Conservation (phyloP, 805 yeast genomes). For the Metschnikowia proteae region DNA sequence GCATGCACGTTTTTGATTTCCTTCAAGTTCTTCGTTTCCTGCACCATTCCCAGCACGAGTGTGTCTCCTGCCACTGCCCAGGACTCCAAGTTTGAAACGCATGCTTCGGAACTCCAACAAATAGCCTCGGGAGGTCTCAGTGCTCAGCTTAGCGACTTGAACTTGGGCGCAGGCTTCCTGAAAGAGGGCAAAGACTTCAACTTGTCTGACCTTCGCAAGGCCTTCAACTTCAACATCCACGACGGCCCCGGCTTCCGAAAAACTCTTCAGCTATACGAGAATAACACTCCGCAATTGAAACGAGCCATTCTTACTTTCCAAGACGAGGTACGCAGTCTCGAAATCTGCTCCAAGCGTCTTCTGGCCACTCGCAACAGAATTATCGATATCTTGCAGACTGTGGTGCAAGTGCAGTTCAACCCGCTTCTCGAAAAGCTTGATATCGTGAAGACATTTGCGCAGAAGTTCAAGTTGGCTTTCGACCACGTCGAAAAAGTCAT, state of each 20-base stretch:
- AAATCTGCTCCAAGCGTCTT: constrained; percentile 23
- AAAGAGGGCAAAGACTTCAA: constrained; percentile 6
- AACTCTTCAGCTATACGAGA: constrained; percentile 30
- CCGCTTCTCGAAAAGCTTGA: constrained; percentile 22
- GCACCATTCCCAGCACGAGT: background rate
- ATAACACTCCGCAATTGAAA: constrained; percentile 26
- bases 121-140: background rate
- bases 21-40: constrained; percentile 8
- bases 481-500: constrained; percentile 33
- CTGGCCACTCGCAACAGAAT: constrained; percentile 18
- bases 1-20: constrained; percentile 1
- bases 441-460: constrained; percentile 25
- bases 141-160: constrained; percentile 2
- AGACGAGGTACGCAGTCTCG: constrained; percentile 33
- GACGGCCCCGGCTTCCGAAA: constrained; percentile 45
- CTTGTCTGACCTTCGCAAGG: constrained; percentile 20
- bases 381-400: constrained; percentile 21
- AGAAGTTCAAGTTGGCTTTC: constrained; percentile 23
- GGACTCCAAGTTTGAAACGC: constrained; percentile 4
- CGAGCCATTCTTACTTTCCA: constrained; percentile 21
- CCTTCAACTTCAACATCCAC: constrained; percentile 33
- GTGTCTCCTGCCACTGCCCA: background rate
- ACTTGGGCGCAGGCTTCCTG: constrained; percentile 3
- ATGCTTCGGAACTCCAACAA: constrained; percentile 5
- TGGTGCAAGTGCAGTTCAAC: constrained; percentile 25